Evolutionary conservation across 306 rosid genomes (phyloP), one percentile per base, ranked within the genome.

Genomic region (Astragalus membranaceus): DNA sequence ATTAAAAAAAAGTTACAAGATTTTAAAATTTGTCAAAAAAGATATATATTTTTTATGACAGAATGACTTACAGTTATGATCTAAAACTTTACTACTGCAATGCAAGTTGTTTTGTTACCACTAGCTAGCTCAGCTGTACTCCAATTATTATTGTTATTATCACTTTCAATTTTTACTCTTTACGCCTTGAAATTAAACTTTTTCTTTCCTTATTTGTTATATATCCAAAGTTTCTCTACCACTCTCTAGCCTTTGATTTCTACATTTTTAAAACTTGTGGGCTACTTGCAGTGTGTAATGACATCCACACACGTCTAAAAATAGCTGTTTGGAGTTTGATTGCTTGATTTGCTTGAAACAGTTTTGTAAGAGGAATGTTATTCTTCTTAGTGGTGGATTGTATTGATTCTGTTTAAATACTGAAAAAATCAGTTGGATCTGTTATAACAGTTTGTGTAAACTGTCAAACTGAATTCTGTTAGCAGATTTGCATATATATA

Each of bases 281-380:
- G 79, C 74, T 63, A 66, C 57, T 60, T 35, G 72, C 78, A 64
- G 44, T 67, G 79, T 61, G 67, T 42, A 77, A 80, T 89, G 67
- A 8, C 60, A 63, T 78, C 76, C 72, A 70, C 79, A 83, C 81
- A 78, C 72, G 73, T 61, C 78, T 79, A 62, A 16, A n/a, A n/a
- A n/a, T n/a, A n/a, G n/a, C n/a, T n/a, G n/a, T n/a, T n/a, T n/a
- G n/a, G n/a, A n/a, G n/a, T n/a, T n/a, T n/a, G n/a, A n/a, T n/a
- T n/a, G n/a, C n/a, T n/a, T n/a, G n/a, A n/a, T n/a, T n/a, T n/a
- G n/a, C n/a, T n/a, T n/a, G n/a, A n/a, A n/a, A n/a, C n/a, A n/a
- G n/a, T n/a, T n/a, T n/a, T n/a, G n/a, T n/a, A n/a, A n/a, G n/a
- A n/a, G n/a, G n/a, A n/a, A n/a, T n/a, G n/a, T n/a, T n/a, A n/a